phyloP scores from a whole-genome alignment of 208 protist species.

The Willaertia magna region DNA sequence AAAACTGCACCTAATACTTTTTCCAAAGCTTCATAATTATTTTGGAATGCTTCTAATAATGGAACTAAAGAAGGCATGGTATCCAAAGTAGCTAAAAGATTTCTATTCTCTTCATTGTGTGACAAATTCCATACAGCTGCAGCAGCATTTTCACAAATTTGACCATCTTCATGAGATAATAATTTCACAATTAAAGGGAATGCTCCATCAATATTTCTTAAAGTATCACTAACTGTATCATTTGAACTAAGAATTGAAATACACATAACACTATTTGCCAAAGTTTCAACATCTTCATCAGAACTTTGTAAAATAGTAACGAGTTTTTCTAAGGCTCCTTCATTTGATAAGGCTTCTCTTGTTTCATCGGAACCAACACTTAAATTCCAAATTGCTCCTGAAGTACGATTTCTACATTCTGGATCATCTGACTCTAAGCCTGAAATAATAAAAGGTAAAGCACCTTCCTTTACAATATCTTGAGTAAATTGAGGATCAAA shows the following conservation, averaged over 20 bases:
- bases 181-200: neutral
- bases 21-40: neutral
- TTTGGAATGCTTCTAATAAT: neutral
- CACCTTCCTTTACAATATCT: neutral
- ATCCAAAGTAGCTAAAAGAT: neutral
- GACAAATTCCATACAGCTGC: slow-evolving; percentile 4
- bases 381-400: neutral
- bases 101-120: neutral
- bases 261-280: neutral
- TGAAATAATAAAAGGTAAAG: neutral
- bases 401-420: neutral
- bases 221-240: neutral
- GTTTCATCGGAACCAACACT: too few species aligned
- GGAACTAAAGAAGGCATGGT: neutral
- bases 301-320: neutral
- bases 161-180: neutral
- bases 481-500: neutral
- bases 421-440: neutral
- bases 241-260: neutral
- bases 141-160: neutral
- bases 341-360: neutral
- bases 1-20: neutral
- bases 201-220: neutral
- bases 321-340: neutral
- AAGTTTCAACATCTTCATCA: neutral